Evolutionary conservation across 352 stramenopile species (phyloP).

Genomic region (Globisporangium cystogenes): DNA sequence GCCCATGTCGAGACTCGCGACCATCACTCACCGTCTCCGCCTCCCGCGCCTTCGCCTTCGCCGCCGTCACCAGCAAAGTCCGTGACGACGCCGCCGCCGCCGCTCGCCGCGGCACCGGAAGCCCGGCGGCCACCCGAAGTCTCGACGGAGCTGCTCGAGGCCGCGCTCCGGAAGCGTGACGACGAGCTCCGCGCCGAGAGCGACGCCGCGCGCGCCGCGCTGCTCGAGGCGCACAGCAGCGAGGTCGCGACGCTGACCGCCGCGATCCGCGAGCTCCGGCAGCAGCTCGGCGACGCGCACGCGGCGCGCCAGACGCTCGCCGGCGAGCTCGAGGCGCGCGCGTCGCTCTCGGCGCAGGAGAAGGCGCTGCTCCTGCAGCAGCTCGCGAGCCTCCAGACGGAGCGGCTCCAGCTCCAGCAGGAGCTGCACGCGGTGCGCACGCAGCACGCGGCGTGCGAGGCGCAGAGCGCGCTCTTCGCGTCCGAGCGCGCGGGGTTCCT

Average conservation of each 20-base stretch:
- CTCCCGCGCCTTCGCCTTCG: too few relatives aligned
- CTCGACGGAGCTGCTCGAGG: not conserved
- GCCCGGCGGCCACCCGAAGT: not conserved
- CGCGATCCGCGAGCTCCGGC: not conserved
- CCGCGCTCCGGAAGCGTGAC: constrained; percentile 5
- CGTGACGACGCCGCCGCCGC: too few relatives aligned
- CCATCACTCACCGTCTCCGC: too few relatives aligned
- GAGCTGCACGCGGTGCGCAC: constrained; percentile 15
- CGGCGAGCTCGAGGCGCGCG: not conserved
- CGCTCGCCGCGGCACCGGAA: not conserved
- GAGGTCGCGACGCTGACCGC: constrained; percentile 9
- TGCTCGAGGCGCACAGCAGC: not conserved
- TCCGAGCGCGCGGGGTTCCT: constrained; percentile 22
- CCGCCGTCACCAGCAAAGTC: not conserved
- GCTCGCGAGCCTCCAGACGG: constrained; percentile 9
- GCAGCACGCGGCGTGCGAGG: constrained; percentile 20
- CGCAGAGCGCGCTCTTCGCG: constrained; percentile 20
- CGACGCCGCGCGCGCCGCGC: constrained; percentile 1
- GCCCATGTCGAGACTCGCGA: not conserved
- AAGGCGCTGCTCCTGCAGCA: constrained; percentile 17
- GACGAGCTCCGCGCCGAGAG: constrained; percentile 2
- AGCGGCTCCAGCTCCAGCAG: constrained; percentile 8
- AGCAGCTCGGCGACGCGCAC: constrained; percentile 10
- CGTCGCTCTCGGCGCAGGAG: constrained; percentile 8
- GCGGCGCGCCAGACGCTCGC: not conserved